Conservation (phyloP, 495 filamentous ascomycete genomes). For the Amniculicola lignicola region DNA sequence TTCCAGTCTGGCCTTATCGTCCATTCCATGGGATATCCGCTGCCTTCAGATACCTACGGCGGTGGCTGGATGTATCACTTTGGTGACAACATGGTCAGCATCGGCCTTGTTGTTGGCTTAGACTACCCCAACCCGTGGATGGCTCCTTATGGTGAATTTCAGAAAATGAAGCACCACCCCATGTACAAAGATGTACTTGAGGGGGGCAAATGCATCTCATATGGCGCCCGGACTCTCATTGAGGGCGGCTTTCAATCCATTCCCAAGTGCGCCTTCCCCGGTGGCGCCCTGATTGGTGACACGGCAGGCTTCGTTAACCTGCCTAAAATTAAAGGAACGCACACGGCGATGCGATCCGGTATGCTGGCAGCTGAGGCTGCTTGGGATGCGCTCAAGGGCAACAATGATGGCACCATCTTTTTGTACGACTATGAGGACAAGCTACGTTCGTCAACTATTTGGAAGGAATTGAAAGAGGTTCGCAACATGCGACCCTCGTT, state of each 20-base stretch:
- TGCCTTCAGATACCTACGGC: slow-evolving; percentile 87
- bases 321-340: slow-evolving; percentile 97
- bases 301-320: slow-evolving; percentile 97
- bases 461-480: slow-evolving; percentile 91
- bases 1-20: slow-evolving; percentile 80
- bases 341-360: slow-evolving; percentile 95
- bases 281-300: slow-evolving; percentile 92
- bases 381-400: slow-evolving; percentile 65
- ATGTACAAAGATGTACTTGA: slow-evolving; percentile 76
- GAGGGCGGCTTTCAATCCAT: slow-evolving; percentile 98
- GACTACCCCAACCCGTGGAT: slow-evolving; percentile 98
- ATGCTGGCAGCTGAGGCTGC: slow-evolving; percentile 94
- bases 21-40: slow-evolving; percentile 92
- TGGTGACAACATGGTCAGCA: slow-evolving; percentile 91
- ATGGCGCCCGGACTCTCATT: slow-evolving; percentile 87
- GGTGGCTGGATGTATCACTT: slow-evolving; percentile 99
- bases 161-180: slow-evolving; percentile 97
- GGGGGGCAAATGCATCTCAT: slow-evolving; percentile 96
- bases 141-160: slow-evolving; percentile 92
- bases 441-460: slow-evolving; percentile 82
- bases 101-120: slow-evolving; percentile 89
- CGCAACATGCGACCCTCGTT: slow-evolving; percentile 97
- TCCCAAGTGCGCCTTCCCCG: slow-evolving; percentile 92
- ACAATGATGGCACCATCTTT: slow-evolving; percentile 67
- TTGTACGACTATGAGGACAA: slow-evolving; percentile 91